A percentile compares a stretch with the other conserved stretches of the same genome.
These are phyloP conservation scores for Phaeomoniella chlamydospora DNA, from an alignment of 2,329 filamentous ascomycete species.

Conservation along the genomic window DNA sequence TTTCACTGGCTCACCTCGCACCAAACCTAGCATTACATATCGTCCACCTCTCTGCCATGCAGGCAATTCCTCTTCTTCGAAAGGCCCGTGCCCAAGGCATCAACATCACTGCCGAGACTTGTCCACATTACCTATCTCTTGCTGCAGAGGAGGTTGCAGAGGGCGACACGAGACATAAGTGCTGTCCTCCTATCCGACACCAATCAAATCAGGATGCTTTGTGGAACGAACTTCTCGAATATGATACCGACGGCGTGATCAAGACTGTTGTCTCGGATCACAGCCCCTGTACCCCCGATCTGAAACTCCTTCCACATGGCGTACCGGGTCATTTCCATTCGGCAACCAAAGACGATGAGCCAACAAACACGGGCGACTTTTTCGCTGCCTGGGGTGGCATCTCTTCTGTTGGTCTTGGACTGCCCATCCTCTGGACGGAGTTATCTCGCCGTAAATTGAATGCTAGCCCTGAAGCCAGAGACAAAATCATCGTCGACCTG, in stretches of 20 bases:
- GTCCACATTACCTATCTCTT: constrained; percentile 85
- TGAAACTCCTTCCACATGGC: constrained; percentile 70
- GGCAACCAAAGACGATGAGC: constrained; percentile 14
- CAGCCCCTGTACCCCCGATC: constrained; percentile 85
- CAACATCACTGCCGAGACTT: constrained; percentile 86
- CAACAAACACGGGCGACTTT: constrained; percentile 55
- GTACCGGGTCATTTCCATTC: constrained; percentile 36
- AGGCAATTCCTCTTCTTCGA: constrained; percentile 69
- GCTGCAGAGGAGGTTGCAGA: constrained; percentile 68
- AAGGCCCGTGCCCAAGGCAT: constrained; percentile 58
- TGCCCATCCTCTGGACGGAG: constrained; percentile 80
- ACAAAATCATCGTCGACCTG: constrained; percentile 55
- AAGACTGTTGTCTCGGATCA: constrained; percentile 89
- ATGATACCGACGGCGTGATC: constrained; percentile 60
- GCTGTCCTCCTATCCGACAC: constrained; percentile 80
- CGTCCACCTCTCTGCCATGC: constrained; percentile 79
- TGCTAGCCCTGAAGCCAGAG: constrained; percentile 17
- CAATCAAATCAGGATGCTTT: constrained; percentile 69
- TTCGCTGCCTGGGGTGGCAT: constrained; percentile 95
- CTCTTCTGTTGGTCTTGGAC: constrained; percentile 78
- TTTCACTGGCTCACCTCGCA: constrained; percentile 65
- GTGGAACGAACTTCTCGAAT: constrained; percentile 61
- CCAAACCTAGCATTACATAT: constrained; percentile 81
- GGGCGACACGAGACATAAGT: constrained; percentile 87
- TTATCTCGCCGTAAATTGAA: constrained; percentile 44